Evolutionary conservation across 164 flowering plant species (phyloP), one percentile per base, ranked within the genome.

Genomic region (Vitis rotundifolia): DNA sequence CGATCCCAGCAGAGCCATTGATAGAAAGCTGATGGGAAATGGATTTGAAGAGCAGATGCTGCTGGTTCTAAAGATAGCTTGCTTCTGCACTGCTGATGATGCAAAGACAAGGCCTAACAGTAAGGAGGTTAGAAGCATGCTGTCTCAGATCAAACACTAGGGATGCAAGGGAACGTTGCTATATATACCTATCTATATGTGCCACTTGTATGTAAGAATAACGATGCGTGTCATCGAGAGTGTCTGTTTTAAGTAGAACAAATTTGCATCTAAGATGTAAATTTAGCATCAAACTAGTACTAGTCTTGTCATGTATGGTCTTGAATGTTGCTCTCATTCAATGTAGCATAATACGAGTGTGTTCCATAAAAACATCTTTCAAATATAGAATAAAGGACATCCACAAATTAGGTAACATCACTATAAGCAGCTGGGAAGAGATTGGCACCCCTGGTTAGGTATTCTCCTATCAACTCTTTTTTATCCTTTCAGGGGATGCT

Each of bases 91-190:
- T 48, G 29, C 85, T 54, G 96, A 91, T 19, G 86, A 90, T 56
- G 87, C 97, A 1, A 94, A 89, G 71, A 81, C 84, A 76, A 87
- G 99, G 88, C 99, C 99, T n/a, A 86, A 82, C 73, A 91, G 97
- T 53, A 92, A 87, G 79, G 94, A 92, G 26, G 84, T 85, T n/a
- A 71, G 92, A 65, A 51, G 71, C 65, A 94, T 94, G 99, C 74
- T 94, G 76, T 64, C 92, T 47, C 98, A 92, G 66, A 80, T 92
- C 58, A 81, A 78, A 79, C 83, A 79, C 44, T 81, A 68, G 71
- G 47, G 49, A 19, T n/a, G 3, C 49, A 60, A 28, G 29, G 10
- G 53, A 31, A 28, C n/a, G 55, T 59, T 49, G 57, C 1, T n/a
- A 49, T 57, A 57, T 16, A 57, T 57, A 18, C 1, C 60, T 8